Evolutionary conservation across 768 basidiomycete species (phyloP).

Genomic region (Krasilnikovozyma curviuscula): DNA sequence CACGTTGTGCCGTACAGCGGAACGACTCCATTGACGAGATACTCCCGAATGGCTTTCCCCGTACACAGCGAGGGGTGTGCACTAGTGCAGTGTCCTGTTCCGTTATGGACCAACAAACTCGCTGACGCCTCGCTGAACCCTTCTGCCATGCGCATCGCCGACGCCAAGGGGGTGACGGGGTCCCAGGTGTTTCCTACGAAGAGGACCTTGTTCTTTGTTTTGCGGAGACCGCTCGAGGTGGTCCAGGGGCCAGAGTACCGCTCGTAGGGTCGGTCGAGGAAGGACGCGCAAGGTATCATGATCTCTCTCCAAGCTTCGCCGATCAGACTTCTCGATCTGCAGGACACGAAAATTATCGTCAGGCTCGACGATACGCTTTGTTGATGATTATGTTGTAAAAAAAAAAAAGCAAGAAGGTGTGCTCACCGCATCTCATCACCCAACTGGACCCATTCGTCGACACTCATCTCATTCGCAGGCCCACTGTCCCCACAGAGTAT

Average conservation of each 20-base stretch:
- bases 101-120: background rate
- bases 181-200: conserved; percentile 1
- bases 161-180: background rate
- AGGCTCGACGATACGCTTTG: too few species aligned
- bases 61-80: background rate
- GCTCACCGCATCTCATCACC: too few species aligned
- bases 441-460: too few species aligned
- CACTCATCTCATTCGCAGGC: background rate
- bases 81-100: background rate
- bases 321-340: too few species aligned
- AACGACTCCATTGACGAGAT: background rate
- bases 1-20: background rate
- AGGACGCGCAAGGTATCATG: too few species aligned
- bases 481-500: background rate
- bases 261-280: background rate
- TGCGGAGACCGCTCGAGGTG: background rate
- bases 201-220: conserved; percentile 4
- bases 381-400: too few species aligned
- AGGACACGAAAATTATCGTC: too few species aligned
- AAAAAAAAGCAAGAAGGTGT: too few species aligned
- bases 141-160: background rate
- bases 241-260: conserved; percentile 1
- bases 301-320: too few species aligned
- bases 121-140: background rate
- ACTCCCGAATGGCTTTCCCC: background rate